Evolutionary conservation across 2,329 filamentous ascomycete genomes (phyloP), one percentile per base, ranked within the genome.

Genomic region (Fusarium pininemorale): DNA sequence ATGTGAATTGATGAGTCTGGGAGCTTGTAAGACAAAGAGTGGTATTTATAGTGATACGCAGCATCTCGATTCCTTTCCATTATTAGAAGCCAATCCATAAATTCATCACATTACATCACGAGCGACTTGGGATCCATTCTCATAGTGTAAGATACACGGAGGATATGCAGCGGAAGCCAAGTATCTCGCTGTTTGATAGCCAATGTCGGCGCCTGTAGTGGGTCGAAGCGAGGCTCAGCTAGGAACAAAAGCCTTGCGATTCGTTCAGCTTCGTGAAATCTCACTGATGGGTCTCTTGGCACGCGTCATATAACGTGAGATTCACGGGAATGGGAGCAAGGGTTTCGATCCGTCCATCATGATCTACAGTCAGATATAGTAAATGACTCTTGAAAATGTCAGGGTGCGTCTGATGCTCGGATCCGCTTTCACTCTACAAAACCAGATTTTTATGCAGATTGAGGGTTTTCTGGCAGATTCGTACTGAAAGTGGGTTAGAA

Each of bases 1-100:
- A 11, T 42, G 26, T 42, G 15, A 22, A 12, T 32, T n/a, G 15
- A 32, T 32, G 39, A 38, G 16, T 6, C 5, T 12, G 5, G 9
- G 5, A 1, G 8, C 7, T 22, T 5, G 0, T 5, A 14, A 0
- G 12, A 24, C 6, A 15, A 11, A 50, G 5, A 13, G 8, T 2
- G 1, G 14, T 4, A 32, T 53, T 60, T 60, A 60, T 41, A 16
- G 5, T n/a, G 3, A 12, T 16, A 0, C 16, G 0, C 1, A 18
- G 14, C 2, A 30, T 28, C 13, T 15, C 20, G 1, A 16, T 38
- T 26, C 0, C 13, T 5, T 22, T 6, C 5, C 22, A 24, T 8
- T 11, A 12, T 7, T 14, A 18, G 11, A 5, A n/a, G 3, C 26
- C 8, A 5, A 16, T 32, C 20, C 30, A 22, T 11, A 4, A 1